phyloP scores from a whole-genome alignment of 257 asterid species.

The Gentiana macrophylla region DNA sequence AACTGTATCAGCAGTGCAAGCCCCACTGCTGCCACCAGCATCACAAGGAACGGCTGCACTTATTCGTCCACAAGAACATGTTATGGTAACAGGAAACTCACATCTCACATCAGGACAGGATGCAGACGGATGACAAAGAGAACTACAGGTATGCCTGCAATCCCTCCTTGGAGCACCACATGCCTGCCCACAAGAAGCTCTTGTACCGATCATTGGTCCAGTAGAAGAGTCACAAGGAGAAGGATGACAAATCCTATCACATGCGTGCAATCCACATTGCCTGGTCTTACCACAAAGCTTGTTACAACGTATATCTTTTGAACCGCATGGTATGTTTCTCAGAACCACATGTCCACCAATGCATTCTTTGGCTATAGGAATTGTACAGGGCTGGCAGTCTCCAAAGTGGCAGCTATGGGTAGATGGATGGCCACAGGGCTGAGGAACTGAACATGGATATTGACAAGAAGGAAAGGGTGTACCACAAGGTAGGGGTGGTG shows the following conservation, averaged over 20 bases:
- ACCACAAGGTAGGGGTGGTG: constrained; percentile 97
- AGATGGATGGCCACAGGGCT: constrained; percentile 91
- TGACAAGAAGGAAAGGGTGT: constrained; percentile 87
- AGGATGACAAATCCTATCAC: constrained; percentile 85
- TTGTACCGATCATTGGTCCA: constrained; percentile 27
- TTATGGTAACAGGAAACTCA: constrained; percentile 69
- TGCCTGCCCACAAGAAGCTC: constrained; percentile 76
- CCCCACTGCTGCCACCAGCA: constrained; percentile 54
- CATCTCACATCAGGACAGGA: constrained; percentile 84
- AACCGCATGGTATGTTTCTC: constrained; percentile 87
- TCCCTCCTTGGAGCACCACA: constrained; percentile 98
- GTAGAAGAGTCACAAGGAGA: constrained; percentile 59
- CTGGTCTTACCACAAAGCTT: constrained; percentile 93
- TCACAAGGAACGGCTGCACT: constrained; percentile 81
- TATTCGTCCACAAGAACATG: constrained; percentile 83
- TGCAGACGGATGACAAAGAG: constrained; percentile 77
- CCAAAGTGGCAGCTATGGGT: constrained; percentile 98
- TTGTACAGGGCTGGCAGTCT: constrained; percentile 87
- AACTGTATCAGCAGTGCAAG: constrained; percentile 35
- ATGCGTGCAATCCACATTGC: constrained; percentile 93
- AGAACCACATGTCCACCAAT: constrained; percentile 91
- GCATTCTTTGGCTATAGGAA: constrained; percentile 83
- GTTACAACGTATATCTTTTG: constrained; percentile 88
- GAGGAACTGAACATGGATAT: constrained; percentile 79
- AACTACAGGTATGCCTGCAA: constrained; percentile 79